Percentiles rank a stretch among this genome's conserved stretches.
These are phyloP conservation scores for Agrocybe praecox DNA, from an alignment of 768 basidiomycete genomes.

Conservation along the genomic window DNA sequence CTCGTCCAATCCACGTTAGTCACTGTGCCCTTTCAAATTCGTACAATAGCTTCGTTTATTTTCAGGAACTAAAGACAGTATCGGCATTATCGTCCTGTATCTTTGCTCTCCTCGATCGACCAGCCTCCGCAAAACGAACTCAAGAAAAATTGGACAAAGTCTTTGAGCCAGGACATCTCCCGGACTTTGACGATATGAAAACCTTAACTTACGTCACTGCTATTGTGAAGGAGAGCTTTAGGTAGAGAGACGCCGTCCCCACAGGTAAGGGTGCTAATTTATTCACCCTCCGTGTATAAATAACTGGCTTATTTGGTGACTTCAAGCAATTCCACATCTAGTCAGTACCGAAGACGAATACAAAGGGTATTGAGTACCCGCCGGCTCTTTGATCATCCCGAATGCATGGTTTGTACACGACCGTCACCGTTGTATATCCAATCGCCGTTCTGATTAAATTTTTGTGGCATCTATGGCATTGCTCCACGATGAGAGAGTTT, in stretches of 20 bases:
- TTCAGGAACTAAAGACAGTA: conserved; percentile 29
- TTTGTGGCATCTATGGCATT: conserved; percentile 37
- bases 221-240: conserved; percentile 28
- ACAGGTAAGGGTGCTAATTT: conserved; percentile 17
- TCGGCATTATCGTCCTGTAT: conserved; percentile 29
- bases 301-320: too few species aligned
- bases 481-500: conserved; percentile 36
- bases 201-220: conserved; percentile 33
- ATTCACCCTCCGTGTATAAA: neutral
- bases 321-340: conserved; percentile 24
- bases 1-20: too few species aligned
- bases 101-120: conserved; percentile 30
- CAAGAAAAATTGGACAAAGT: conserved; percentile 37
- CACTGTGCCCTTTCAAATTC: too few species aligned
- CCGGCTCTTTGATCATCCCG: conserved; percentile 31
- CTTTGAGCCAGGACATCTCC: conserved; percentile 30
- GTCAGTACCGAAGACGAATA: conserved; percentile 28
- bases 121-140: conserved; percentile 30
- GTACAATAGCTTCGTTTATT: too few species aligned
- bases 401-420: conserved; percentile 32
- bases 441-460: too few species aligned
- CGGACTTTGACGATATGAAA: conserved; percentile 29
- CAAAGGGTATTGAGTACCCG: conserved; percentile 31
- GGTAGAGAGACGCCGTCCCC: conserved; percentile 27
- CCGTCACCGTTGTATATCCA: too few species aligned